Evolutionary conservation across 495 filamentous ascomycete species (phyloP).

Genomic region (Choiromyces venosus): DNA sequence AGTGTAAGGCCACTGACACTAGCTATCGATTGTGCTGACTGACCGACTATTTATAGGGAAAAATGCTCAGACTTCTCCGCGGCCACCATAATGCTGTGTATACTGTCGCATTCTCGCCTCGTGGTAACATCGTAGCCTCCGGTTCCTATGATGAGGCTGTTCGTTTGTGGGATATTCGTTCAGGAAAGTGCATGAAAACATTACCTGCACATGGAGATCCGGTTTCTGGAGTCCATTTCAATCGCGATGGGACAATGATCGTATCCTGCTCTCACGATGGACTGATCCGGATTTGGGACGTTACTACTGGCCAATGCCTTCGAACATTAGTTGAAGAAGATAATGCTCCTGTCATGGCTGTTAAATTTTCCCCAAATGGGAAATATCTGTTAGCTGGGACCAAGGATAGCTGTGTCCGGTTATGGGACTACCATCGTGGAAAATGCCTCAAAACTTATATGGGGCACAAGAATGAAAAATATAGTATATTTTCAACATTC

Average conservation of each 20-base stretch:
- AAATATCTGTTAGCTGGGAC: constrained; percentile 87
- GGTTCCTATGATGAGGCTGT: constrained; percentile 97
- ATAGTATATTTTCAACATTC: constrained; percentile 75
- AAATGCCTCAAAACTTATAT: constrained; percentile 93
- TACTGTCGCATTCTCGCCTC: constrained; percentile 85
- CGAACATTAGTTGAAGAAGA: constrained; percentile 94
- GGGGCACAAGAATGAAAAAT: constrained; percentile 79
- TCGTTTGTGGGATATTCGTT: constrained; percentile 90
- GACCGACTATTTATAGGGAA: constrained; percentile 42
- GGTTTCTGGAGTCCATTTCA: constrained; percentile 87
- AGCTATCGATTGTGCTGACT: constrained; percentile 4
- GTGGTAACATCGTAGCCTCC: constrained; percentile 90
- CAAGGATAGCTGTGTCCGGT: constrained; percentile 77
- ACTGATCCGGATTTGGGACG: constrained; percentile 91
- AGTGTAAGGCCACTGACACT: constrained; percentile 52
- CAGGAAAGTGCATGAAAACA: constrained; percentile 75
- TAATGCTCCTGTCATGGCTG: constrained; percentile 82
- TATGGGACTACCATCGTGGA: constrained; percentile 92
- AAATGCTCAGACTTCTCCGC: constrained; percentile 55
- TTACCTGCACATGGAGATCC: constrained; percentile 93
- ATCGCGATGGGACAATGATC: constrained; percentile 83
- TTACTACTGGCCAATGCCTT: constrained; percentile 88
- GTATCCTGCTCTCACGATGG: constrained; percentile 86
- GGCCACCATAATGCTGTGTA: constrained; percentile 97
- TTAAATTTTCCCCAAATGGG: constrained; percentile 89